phyloP scores from a whole-genome alignment of 441 rosid species.

The Populus hybrid region DNA sequence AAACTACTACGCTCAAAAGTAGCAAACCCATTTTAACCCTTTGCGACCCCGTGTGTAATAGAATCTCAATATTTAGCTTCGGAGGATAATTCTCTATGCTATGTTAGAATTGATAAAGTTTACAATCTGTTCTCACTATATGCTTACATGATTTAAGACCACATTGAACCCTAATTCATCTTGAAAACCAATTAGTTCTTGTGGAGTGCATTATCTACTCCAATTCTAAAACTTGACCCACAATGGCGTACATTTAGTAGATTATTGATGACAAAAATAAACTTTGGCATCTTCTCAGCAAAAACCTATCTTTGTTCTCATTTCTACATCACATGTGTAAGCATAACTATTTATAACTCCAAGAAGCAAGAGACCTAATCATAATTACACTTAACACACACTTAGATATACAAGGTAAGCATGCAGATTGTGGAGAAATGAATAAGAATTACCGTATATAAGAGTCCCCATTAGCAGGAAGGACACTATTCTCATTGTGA shows the following conservation, averaged over 20 bases:
- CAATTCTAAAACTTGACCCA: conserved; percentile 3
- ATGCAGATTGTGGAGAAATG: not conserved
- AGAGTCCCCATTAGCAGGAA: conserved; percentile 52
- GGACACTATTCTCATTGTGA: conserved; percentile 26
- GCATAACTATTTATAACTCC: not conserved
- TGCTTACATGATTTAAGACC: not conserved
- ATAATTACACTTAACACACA: not conserved
- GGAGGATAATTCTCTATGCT: too few species aligned
- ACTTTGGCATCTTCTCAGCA: not conserved
- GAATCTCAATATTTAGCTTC: not conserved
- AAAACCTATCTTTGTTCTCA: not conserved
- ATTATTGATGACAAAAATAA: not conserved
- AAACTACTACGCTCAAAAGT: not conserved
- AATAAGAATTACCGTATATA: conserved; percentile 57
- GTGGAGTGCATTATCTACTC: conserved; percentile 4
- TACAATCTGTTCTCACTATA: too few species aligned
- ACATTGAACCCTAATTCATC: conserved; percentile 1
- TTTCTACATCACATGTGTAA: not conserved
- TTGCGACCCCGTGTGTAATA: not conserved
- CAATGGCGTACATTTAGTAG: not conserved
- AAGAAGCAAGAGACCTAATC: conserved; percentile 15
- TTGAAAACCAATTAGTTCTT: not conserved
- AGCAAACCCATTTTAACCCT: not conserved
- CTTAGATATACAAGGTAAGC: not conserved
- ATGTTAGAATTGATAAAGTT: too few species aligned